Evolutionary conservation across 2,329 filamentous ascomycete genomes (phyloP).

Genomic region (Venturiaceae sp.): DNA sequence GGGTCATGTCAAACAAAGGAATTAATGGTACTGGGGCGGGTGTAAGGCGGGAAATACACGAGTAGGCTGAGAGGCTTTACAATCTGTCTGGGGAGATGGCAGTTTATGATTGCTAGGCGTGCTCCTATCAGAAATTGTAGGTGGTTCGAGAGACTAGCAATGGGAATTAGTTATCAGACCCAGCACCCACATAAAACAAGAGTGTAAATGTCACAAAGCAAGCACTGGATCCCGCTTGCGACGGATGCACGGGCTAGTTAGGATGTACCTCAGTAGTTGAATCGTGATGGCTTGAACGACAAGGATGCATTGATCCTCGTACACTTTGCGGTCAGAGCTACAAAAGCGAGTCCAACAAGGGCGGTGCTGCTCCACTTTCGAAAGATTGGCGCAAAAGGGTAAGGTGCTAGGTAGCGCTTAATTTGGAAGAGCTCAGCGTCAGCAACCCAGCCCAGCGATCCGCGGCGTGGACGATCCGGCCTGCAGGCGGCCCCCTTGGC

Average conservation of each 20-base stretch:
- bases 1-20: background rate
- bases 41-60: background rate
- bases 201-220: background rate
- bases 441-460: background rate
- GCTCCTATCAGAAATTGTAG: background rate
- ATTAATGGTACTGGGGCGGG: background rate
- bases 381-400: background rate
- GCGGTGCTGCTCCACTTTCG: background rate
- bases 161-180: background rate
- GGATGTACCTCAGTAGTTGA: background rate
- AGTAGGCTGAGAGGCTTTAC: background rate
- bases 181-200: background rate
- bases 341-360: background rate
- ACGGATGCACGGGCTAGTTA: background rate
- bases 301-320: background rate
- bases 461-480: background rate
- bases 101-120: background rate
- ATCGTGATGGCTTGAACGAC: background rate
- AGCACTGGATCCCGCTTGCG: background rate
- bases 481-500: background rate
- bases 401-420: background rate
- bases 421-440: slow-evolving; percentile 1
- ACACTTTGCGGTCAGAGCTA: background rate
- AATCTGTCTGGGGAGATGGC: background rate
- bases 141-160: background rate